These are phyloP conservation scores for Ilyonectria destructans DNA, from an alignment of 2,329 filamentous ascomycete genomes.

Conservation along the genomic window DNA sequence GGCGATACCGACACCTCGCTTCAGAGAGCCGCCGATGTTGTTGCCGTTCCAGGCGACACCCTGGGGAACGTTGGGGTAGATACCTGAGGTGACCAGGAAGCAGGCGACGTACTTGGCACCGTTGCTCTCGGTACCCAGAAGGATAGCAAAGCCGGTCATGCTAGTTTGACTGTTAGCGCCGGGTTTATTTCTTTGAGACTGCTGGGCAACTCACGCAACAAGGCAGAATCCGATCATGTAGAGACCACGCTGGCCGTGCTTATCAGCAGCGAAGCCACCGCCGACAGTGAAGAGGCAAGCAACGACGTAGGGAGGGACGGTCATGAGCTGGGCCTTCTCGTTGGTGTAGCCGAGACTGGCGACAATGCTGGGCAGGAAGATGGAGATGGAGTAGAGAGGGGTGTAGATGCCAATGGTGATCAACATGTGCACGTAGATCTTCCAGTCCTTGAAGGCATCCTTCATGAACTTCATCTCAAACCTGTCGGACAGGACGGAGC, in stretches of 20 bases:
- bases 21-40: slow-evolving; percentile 70
- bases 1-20: slow-evolving; percentile 70
- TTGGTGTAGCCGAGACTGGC: slow-evolving; percentile 56
- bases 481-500: slow-evolving; percentile 68
- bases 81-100: slow-evolving; percentile 58
- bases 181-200: not conserved
- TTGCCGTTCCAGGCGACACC: slow-evolving; percentile 73
- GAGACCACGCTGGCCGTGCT: slow-evolving; percentile 55
- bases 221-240: slow-evolving; percentile 58
- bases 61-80: slow-evolving; percentile 70
- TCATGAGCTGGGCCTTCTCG: slow-evolving; percentile 57
- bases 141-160: slow-evolving; percentile 54
- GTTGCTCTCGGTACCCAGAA: slow-evolving; percentile 53
- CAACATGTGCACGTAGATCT: slow-evolving; percentile 69
- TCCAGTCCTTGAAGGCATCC: slow-evolving; percentile 73
- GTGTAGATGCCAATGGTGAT: slow-evolving; percentile 74
- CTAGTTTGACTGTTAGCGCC: slow-evolving; percentile 43
- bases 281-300: slow-evolving; percentile 56
- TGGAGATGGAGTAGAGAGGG: slow-evolving; percentile 57
- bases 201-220: slow-evolving; percentile 50
- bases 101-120: slow-evolving; percentile 65
- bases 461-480: slow-evolving; percentile 70
- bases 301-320: slow-evolving; percentile 57
- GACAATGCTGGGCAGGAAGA: slow-evolving; percentile 58
- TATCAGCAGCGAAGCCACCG: slow-evolving; percentile 62